Percentiles rank a stretch among this genome's conserved stretches.
These are phyloP conservation scores for Yarrowia sp. DNA, from an alignment of 805 yeast genomes.

Conservation along the genomic window DNA sequence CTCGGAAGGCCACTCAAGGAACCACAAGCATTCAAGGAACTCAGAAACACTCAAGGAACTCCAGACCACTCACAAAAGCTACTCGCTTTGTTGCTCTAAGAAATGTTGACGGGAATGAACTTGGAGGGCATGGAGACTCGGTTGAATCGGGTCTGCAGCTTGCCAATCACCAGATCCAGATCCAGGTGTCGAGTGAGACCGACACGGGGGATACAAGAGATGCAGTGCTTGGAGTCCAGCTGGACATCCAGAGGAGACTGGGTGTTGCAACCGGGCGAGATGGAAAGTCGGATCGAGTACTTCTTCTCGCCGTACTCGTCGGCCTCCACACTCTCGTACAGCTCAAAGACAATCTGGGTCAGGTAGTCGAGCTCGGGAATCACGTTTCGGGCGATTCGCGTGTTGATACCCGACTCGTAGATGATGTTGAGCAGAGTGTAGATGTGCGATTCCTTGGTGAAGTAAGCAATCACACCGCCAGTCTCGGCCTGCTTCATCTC, in stretches of 20 bases:
- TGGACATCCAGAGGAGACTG: constrained; percentile 98
- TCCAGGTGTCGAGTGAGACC: constrained; percentile 92
- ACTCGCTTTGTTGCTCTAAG: neutral
- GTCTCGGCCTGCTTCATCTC: constrained; percentile 77
- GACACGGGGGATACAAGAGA: constrained; percentile 91
- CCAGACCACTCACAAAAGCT: neutral
- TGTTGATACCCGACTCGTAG: constrained; percentile 92
- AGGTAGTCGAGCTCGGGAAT: constrained; percentile 95
- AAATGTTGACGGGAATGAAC: constrained; percentile 47
- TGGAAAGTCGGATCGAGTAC: constrained; percentile 87
- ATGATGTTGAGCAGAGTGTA: constrained; percentile 90
- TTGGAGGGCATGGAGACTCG: constrained; percentile 86
- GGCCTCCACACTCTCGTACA: constrained; percentile 79
- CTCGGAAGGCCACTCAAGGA: neutral
- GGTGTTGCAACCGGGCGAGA: constrained; percentile 98
- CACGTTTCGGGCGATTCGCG: constrained; percentile 92
- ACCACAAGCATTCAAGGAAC: neutral
- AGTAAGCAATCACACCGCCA: constrained; percentile 89
- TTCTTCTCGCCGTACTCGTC: constrained; percentile 71
- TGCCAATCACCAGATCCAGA: constrained; percentile 83
- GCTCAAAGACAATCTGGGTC: constrained; percentile 91
- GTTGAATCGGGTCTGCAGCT: constrained; percentile 77
- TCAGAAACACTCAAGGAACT: neutral
- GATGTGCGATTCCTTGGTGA: constrained; percentile 96
- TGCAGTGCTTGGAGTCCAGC: constrained; percentile 93